Percentiles rank a stretch among this genome's conserved stretches.
Conservation (phyloP, 2,329 filamentous ascomycete species). For the Magnaporthales sp. region DNA sequence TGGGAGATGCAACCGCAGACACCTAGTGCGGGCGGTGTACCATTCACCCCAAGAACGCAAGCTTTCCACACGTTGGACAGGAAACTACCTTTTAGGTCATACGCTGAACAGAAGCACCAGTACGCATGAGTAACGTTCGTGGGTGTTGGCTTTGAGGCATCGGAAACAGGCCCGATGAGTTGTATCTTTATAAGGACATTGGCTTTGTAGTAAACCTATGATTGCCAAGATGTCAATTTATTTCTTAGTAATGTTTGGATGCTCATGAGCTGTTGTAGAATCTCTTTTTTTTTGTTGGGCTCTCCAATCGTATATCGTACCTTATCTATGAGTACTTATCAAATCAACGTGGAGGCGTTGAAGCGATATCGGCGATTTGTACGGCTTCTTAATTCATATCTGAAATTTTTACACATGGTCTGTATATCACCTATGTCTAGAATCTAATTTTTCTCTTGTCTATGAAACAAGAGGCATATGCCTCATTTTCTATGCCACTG, state of each 20-base stretch:
- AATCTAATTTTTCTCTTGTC: too few species aligned
- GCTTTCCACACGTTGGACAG: slow-evolving; percentile 58
- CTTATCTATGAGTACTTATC: background rate
- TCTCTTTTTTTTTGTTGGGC: background rate
- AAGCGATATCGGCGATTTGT: background rate
- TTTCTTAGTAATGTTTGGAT: background rate
- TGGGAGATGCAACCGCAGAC: slow-evolving; percentile 45
- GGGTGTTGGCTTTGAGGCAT: background rate
- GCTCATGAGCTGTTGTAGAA: background rate
- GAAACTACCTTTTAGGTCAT: slow-evolving; percentile 36
- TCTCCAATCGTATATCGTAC: background rate
- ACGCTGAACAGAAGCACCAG: background rate
- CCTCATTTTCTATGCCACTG: background rate
- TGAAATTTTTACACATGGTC: too few species aligned
- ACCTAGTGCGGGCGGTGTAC: slow-evolving; percentile 14
- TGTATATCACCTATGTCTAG: background rate
- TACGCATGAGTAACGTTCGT: background rate
- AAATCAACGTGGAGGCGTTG: too few species aligned
- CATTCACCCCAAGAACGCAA: slow-evolving; percentile 57
- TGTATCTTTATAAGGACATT: background rate
- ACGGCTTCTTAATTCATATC: background rate
- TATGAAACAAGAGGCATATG: background rate
- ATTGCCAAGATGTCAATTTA: background rate
- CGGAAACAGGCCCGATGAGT: background rate
- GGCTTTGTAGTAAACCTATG: background rate